Percentiles rank a stretch among this genome's conserved stretches.
These are phyloP conservation scores for Antrodiella citrinella DNA, from an alignment of 768 basidiomycete genomes.

Conservation along the genomic window DNA sequence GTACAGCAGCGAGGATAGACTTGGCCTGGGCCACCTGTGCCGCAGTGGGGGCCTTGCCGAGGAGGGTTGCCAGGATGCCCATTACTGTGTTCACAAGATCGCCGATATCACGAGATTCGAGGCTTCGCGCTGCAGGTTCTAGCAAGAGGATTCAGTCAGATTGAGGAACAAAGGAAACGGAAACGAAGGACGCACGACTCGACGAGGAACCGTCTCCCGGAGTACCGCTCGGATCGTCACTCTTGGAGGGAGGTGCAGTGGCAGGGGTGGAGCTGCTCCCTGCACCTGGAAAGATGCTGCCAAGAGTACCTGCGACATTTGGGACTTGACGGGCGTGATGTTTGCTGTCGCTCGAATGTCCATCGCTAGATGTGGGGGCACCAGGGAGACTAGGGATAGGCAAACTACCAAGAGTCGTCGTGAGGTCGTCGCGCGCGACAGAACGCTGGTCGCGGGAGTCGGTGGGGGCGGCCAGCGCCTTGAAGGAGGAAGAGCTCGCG, in stretches of 20 bases:
- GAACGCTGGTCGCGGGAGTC: constrained; percentile 4
- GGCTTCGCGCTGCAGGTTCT: not conserved
- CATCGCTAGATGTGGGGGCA: too few relatives aligned
- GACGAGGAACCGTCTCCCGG: not conserved
- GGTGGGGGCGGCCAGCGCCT: constrained; percentile 22
- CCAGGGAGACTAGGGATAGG: not conserved
- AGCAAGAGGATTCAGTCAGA: not conserved
- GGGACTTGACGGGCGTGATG: too few relatives aligned
- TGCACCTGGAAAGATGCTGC: too few relatives aligned
- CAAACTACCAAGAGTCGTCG: not conserved
- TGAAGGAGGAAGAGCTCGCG: constrained; percentile 22
- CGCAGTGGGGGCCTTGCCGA: too few relatives aligned
- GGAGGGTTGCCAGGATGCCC: not conserved
- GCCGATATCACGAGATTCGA: not conserved
- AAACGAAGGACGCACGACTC: not conserved
- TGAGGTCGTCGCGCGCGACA: not conserved
- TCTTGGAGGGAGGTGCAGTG: too few relatives aligned
- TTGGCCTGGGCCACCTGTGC: not conserved
- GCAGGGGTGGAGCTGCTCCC: too few relatives aligned
- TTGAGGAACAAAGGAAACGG: not conserved
- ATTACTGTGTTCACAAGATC: not conserved
- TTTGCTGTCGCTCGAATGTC: too few relatives aligned
- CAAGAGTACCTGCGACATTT: too few relatives aligned
- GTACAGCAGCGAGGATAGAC: not conserved
- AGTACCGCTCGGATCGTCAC: too few relatives aligned